Evolutionary conservation across 176 grass and related monocot species (phyloP).

Genomic region (Bonia amplexicaulis): DNA sequence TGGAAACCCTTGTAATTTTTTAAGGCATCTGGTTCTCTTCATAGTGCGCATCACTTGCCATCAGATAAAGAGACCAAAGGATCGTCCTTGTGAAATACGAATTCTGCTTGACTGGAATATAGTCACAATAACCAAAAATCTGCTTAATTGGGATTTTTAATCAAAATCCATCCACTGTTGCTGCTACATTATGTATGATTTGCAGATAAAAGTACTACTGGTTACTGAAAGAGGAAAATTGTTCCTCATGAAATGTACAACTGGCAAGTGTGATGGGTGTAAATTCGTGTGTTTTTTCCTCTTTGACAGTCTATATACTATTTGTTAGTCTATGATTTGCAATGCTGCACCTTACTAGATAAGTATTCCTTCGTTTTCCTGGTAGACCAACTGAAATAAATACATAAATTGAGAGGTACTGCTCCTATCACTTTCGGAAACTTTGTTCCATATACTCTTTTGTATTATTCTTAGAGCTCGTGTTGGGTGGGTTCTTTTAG

Average conservation of each 20-base stretch:
- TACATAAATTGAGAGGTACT: background rate
- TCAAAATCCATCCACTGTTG: background rate
- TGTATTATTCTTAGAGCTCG: background rate
- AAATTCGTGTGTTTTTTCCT: background rate
- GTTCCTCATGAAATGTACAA: background rate
- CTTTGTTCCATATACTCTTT: background rate
- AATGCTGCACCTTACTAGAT: background rate
- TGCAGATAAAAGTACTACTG: background rate
- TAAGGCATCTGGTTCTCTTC: background rate
- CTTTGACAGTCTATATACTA: background rate
- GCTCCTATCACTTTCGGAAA: background rate
- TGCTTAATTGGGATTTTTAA: background rate
- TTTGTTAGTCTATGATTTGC: background rate
- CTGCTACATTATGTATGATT: background rate
- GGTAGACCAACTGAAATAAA: slow-evolving; percentile 3
- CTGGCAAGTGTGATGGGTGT: background rate
- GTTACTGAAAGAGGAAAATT: background rate
- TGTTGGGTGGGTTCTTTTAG: too few species aligned
- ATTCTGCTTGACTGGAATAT: background rate
- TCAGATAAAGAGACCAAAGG: background rate
- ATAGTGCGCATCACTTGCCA: background rate
- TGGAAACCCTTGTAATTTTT: slow-evolving; percentile 18
- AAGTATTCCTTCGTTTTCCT: background rate
- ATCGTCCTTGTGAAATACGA: slow-evolving; percentile 1
- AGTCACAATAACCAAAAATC: slow-evolving; percentile 14